Percentiles rank a stretch among this genome's conserved stretches.
Conservation (phyloP, 176 grass and related monocot genomes). For the Rhipidocladum racemiflorum region DNA sequence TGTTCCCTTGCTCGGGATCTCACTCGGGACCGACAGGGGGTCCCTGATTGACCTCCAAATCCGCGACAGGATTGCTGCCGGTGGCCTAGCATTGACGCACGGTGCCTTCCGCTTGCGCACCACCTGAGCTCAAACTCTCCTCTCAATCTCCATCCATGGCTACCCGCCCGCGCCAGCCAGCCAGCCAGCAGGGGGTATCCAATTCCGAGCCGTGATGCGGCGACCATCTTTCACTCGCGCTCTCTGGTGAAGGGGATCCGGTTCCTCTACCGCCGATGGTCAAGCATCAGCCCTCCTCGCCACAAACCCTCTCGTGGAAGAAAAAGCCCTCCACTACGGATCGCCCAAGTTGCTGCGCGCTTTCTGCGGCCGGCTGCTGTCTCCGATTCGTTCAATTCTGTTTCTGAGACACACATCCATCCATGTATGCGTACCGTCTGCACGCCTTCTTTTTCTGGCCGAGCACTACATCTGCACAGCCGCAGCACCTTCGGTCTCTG, state of each 20-base stretch:
- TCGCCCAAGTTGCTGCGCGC: neutral
- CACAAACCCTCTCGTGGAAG: slow-evolving; percentile 3
- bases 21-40: neutral
- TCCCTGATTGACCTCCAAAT: neutral
- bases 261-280: slow-evolving; percentile 4
- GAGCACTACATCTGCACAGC: neutral
- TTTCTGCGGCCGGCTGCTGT: slow-evolving; percentile 28
- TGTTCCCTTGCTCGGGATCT: neutral
- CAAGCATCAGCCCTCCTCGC: neutral
- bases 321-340: neutral
- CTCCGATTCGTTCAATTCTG: slow-evolving; percentile 6
- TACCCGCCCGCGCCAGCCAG: no score
- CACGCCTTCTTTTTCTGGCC: neutral
- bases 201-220: slow-evolving; percentile 27
- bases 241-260: slow-evolving; percentile 1
- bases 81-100: neutral
- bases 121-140: neutral
- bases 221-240: neutral
- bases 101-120: neutral
- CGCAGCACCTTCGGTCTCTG: no score
- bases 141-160: neutral
- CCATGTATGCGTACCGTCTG: neutral
- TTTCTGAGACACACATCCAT: slow-evolving; percentile 14
- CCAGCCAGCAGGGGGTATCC: slow-evolving; percentile 9
- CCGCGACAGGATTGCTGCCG: neutral